phyloP scores from a whole-genome alignment of 1,139 yeast genomes.

The Pichia norvegensis region DNA sequence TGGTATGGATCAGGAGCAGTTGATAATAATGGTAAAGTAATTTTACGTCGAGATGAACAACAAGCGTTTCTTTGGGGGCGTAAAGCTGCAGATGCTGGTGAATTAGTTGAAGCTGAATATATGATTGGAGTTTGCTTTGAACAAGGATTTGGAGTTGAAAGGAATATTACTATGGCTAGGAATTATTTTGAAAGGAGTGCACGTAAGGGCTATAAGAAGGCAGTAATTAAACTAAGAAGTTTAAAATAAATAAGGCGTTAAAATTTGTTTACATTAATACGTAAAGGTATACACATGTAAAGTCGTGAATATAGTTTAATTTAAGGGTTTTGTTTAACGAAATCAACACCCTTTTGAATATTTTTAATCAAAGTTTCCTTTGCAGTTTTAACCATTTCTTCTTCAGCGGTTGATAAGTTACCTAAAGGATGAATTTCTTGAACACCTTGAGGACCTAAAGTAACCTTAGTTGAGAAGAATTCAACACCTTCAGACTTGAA shows the following conservation, averaged over 20 bases:
- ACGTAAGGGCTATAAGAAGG: slow-evolving; percentile 50
- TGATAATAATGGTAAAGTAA: slow-evolving; percentile 35
- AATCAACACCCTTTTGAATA: slow-evolving; percentile 65
- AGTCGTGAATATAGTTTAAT: neutral
- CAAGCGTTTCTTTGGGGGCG: slow-evolving; percentile 88
- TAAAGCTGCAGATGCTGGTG: slow-evolving; percentile 70
- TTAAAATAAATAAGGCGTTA: neutral
- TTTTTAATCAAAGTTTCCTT: slow-evolving; percentile 76
- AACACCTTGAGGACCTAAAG: slow-evolving; percentile 85
- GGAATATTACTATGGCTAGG: slow-evolving; percentile 40
- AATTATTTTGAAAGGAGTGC: slow-evolving; percentile 55
- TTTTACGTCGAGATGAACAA: slow-evolving; percentile 62
- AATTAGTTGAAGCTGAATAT: slow-evolving; percentile 68
- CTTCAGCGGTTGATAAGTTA: slow-evolving; percentile 50
- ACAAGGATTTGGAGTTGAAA: slow-evolving; percentile 62
- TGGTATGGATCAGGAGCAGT: slow-evolving; percentile 82
- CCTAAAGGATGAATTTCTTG: slow-evolving; percentile 65
- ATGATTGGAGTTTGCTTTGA: slow-evolving; percentile 79
- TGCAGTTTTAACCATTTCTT: slow-evolving; percentile 69
- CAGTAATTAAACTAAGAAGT: slow-evolving; percentile 35
- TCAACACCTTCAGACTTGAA: slow-evolving; percentile 81
- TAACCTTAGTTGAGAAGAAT: slow-evolving; percentile 89
- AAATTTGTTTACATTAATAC: neutral
- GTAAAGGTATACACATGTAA: neutral
- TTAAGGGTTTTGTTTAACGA: slow-evolving; percentile 37